Evolutionary conservation across 768 basidiomycete genomes (phyloP), one percentile per base, ranked within the genome.

Genomic region (Hygrophorus pudorinus): DNA sequence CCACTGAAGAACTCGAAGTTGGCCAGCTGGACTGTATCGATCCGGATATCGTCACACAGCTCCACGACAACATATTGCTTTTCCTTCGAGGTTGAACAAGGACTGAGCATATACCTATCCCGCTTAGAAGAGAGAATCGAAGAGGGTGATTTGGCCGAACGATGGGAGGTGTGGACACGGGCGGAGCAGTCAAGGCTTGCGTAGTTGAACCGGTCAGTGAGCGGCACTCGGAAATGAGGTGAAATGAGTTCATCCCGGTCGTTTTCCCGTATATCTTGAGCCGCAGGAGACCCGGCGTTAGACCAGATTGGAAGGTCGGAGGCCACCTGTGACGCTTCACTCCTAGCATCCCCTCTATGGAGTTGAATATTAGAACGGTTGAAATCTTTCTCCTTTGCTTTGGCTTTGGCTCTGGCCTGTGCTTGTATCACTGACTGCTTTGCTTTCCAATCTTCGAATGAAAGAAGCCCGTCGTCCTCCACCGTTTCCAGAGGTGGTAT

Each of bases 1-100:
- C 93, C 92, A 51, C 85, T 89, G 65, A 97, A 99, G 67, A 97
- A 98, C 66, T 99, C 94, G 58, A 88, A 96, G 57, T 97, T 94
- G 47, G 92, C 93, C 13, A 99, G 67, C 59, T 97, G 92, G 36
- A 98, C 81, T 0, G 91, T 94, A 59, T 98, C 94, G 54, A 98
- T 92, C 36, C 89, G 70, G 50, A 99, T 91, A 59, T 98, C 96
- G 51, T 98, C 94, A 65, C 96, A 99, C 12, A 98, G 77, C 62
- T 99, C 96, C 36, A 98, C 83, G 28, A 96, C 81, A 28, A 98
- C 84, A 62, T 81, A 97, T 52, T 86, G 81, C 4, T 65, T 59
- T 48, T 68, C 70, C 27, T 75, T 76, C 12, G 68, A 62, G 3
- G 68, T 62, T 24, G 72, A 67, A 56, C 96, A 99, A 0, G 93